A percentile compares a stretch with the other conserved stretches of the same genome.
These are phyloP conservation scores for Ceratobasidium sp. DNA, from an alignment of 1,284 basidiomycete species.

Conservation along the genomic window DNA sequence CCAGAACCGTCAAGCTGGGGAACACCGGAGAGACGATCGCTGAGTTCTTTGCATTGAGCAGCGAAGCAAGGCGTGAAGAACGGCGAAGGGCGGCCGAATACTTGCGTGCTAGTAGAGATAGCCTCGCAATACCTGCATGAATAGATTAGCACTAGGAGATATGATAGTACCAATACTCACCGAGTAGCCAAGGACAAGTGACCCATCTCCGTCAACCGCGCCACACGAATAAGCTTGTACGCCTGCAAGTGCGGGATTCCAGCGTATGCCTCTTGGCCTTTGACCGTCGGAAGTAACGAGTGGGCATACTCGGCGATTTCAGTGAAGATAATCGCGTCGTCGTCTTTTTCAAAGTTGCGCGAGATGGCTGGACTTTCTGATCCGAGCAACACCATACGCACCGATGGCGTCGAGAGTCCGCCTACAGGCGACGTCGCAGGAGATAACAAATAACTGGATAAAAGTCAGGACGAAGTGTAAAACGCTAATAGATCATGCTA, in stretches of 20 bases:
- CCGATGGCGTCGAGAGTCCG: constrained; percentile 72
- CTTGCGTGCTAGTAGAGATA: constrained; percentile 76
- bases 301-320: constrained; percentile 95
- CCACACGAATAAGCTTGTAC: constrained; percentile 88
- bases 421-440: constrained; percentile 84
- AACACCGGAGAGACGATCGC: constrained; percentile 85
- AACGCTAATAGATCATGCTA: constrained; percentile 34
- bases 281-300: constrained; percentile 77
- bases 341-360: constrained; percentile 74
- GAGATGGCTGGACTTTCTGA: constrained; percentile 69
- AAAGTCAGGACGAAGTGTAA: constrained; percentile 42
- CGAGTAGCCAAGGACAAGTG: constrained; percentile 79
- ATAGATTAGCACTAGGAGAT: constrained; percentile 17
- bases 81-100: constrained; percentile 70
- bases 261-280: constrained; percentile 88
- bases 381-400: constrained; percentile 77
- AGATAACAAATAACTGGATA: constrained; percentile 85
- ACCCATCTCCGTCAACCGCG: constrained; percentile 83
- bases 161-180: constrained; percentile 61
- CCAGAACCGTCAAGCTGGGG: constrained; percentile 78
- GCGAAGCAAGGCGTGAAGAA: constrained; percentile 78
- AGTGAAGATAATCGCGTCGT: constrained; percentile 87
- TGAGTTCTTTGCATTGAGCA: constrained; percentile 84
- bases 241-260: constrained; percentile 91
- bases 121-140: constrained; percentile 90